phyloP scores from a whole-genome alignment of 1,139 yeast species.

The Hansenula lynferdii region DNA sequence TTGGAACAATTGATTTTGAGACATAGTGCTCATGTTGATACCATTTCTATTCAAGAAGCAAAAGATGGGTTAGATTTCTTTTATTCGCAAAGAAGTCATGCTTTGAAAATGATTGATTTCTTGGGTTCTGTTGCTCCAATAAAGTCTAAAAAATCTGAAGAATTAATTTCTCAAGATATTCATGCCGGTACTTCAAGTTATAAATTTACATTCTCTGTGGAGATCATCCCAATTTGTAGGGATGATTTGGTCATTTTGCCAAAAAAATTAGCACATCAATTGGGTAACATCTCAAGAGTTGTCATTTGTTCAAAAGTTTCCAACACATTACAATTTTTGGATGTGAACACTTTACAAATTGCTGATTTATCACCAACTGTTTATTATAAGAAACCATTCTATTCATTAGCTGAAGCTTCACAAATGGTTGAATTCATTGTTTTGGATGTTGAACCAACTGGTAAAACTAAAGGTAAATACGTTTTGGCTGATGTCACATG shows the following conservation, averaged over 20 bases:
- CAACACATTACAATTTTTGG: slow-evolving; percentile 80
- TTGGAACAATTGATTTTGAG: slow-evolving; percentile 91
- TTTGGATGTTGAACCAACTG: slow-evolving; percentile 91
- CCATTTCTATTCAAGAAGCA: slow-evolving; percentile 87
- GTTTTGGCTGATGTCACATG: slow-evolving; percentile 89
- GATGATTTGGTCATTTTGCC: slow-evolving; percentile 95
- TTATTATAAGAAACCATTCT: slow-evolving; percentile 87
- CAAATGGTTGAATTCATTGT: slow-evolving; percentile 87
- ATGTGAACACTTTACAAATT: slow-evolving; percentile 73
- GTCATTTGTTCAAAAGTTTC: slow-evolving; percentile 83
- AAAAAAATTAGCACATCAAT: slow-evolving; percentile 70
- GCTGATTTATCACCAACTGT: slow-evolving; percentile 75
- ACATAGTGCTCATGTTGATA: slow-evolving; percentile 93
- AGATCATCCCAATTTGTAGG: slow-evolving; percentile 95
- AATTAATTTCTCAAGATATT: slow-evolving; percentile 85
- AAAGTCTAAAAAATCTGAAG: slow-evolving; percentile 80
- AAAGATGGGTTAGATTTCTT: slow-evolving; percentile 95
- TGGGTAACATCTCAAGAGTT: slow-evolving; percentile 80
- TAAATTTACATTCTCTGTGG: slow-evolving; percentile 90
- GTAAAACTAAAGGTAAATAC: slow-evolving; percentile 71
- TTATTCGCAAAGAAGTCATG: slow-evolving; percentile 85
- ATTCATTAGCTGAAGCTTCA: slow-evolving; percentile 68
- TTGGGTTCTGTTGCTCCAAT: slow-evolving; percentile 85
- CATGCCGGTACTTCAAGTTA: slow-evolving; percentile 86
- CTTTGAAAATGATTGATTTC: slow-evolving; percentile 91